Evolutionary conservation across 345 rosid species (phyloP), one percentile per base, ranked within the genome.

Genomic region (Corchorus olitorius): DNA sequence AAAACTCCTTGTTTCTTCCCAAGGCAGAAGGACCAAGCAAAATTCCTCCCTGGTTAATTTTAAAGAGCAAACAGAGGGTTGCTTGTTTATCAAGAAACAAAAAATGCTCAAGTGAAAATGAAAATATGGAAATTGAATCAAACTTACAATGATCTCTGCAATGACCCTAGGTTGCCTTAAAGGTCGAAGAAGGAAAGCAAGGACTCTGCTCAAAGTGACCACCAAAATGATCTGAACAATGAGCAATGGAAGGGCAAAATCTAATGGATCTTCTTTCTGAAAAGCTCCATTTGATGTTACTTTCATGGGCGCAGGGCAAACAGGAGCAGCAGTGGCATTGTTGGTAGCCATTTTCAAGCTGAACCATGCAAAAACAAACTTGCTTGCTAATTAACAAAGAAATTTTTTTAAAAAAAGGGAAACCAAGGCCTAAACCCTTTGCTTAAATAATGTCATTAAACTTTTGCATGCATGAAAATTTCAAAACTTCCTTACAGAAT

Each of bases 11-110:
- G 73, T 77, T 87, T 80, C 88, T 85, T 35, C 98, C 98, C 13
- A 93, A 54, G 6, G 98, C 98, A 0, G 98, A 89, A 45, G 98
- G 98, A 43, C 98, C 96, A 48, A 93, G 92, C 75, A 93, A 76
- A 69, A 93, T 83, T 60, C 98, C 98, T 65, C 97, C 97, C 97
- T 93, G 81, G 19, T 17, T 37, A 41, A 71, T 16, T 4, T 39
- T 16, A 34, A 58, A 1, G 72, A 81, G 39, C 39, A 7, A 34
- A 9, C 27, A 64, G 37, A 64, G 27, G 27, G n/a, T 41, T 65
- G 14, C 43, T 3, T 48, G 4, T n/a, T n/a, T 20, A 16, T 6
- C 4, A 72, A 56, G 8, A 55, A 56, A 39, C 33, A 14, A 52
- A 11, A 52, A 11, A 1, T 22, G 17, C 5, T 6, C 3, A 33